Evolutionary conservation across 2,329 filamentous ascomycete species (phyloP), one percentile per base, ranked within the genome.

Genomic region (Periconia digitata): DNA sequence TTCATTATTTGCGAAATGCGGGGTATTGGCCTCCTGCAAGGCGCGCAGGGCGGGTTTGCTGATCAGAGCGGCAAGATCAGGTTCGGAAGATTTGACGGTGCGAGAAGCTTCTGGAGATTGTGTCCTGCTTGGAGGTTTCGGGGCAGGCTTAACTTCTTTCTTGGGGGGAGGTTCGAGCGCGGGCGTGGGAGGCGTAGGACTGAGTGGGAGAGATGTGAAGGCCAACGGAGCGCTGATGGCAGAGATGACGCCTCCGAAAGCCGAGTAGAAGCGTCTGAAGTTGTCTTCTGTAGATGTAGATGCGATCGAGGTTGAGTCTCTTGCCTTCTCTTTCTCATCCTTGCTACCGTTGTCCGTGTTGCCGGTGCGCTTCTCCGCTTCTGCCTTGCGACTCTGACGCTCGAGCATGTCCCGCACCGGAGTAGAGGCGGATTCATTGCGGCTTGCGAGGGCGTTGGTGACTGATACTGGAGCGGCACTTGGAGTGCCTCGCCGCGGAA

Each of bases 201-300:
- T 72, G 3, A 99, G 78, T 0, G 94, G 94, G 8, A 99, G 81
- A 1, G 92, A 92, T 4, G 94, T 90, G 74, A 96, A 99, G 3
- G 92, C 92, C 23, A 99, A 77, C 1, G 92, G 92, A 0, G 92
- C 91, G 0, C 92, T 95, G 12, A 97, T 83, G 59, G 86, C 88
- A 52, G 90, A 94, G 64, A 97, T 89, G 40, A 96, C 82, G 45
- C 83, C 90, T 46, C 92, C 91, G 63, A 96, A 96, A 1, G 90
- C 91, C 49, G 82, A 92, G 73, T 97, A 99, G 73, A 97, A 99
- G 45, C 85, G 84, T 6, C 89, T 84, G 66, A 96, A 99, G 6
- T 89, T 86, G 47, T 92, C 91, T 24, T 95, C 90, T 1, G 73
- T 55, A 0, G 63, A 60, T 0, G 66, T 57, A 13, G 63, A 55